Conservation (phyloP, 2,329 filamentous ascomycete species). For the Colletotrichum sp. region DNA sequence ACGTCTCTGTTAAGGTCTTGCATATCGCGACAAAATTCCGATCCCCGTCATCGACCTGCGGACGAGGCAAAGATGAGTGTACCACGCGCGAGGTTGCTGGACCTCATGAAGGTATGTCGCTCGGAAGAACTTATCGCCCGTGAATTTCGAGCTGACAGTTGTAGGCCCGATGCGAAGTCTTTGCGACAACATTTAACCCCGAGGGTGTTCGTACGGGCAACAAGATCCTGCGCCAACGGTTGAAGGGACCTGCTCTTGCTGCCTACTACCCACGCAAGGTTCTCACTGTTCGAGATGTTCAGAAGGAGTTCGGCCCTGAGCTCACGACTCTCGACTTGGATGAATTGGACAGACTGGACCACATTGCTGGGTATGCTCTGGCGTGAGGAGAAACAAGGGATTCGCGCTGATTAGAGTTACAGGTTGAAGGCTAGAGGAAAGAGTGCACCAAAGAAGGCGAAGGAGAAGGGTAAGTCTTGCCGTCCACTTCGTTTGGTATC, state of each 20-base stretch:
- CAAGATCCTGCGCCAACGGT: slow-evolving; percentile 87
- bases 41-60: slow-evolving; percentile 9
- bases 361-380: slow-evolving; percentile 66
- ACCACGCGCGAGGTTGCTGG: slow-evolving; percentile 65
- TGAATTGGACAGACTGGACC: slow-evolving; percentile 81
- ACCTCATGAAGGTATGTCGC: slow-evolving; percentile 76
- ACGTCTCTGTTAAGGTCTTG: slow-evolving; percentile 8
- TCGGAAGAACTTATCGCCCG: neutral
- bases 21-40: slow-evolving; percentile 6
- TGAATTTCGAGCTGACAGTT: neutral
- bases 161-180: slow-evolving; percentile 89
- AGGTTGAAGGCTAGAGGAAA: slow-evolving; percentile 84
- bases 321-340: slow-evolving; percentile 75
- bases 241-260: slow-evolving; percentile 82
- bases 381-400: neutral
- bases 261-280: slow-evolving; percentile 87
- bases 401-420: slow-evolving; percentile 16
- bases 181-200: slow-evolving; percentile 91
- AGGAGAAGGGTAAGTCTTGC: slow-evolving; percentile 40
- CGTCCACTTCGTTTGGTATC: neutral
- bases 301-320: slow-evolving; percentile 69
- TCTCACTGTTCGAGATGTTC: slow-evolving; percentile 75
- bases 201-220: slow-evolving; percentile 82
- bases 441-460: slow-evolving; percentile 89
- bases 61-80: slow-evolving; percentile 61